A percentile compares a stretch with the other conserved stretches of the same genome.
Conservation (phyloP, 2,329 filamentous ascomycete genomes). For the Diaporthe sp. region DNA sequence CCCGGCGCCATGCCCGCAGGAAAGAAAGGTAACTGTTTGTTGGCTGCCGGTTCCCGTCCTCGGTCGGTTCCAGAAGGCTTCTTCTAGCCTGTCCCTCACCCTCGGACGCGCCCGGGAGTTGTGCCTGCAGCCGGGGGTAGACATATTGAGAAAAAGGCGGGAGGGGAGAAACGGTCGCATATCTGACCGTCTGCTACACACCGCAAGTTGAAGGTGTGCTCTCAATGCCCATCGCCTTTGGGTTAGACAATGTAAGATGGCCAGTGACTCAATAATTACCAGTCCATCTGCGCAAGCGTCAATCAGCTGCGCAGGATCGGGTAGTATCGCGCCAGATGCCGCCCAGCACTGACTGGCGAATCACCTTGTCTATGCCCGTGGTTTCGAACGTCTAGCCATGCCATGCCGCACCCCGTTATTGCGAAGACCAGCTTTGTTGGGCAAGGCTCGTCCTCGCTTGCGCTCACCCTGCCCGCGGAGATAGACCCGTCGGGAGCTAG, state of each 20-base stretch:
- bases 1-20: conserved; percentile 9
- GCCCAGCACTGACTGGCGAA: neutral
- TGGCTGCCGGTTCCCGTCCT: conserved; percentile 24
- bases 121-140: conserved; percentile 14
- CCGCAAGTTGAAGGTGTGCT: conserved; percentile 12
- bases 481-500: neutral
- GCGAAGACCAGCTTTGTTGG: neutral
- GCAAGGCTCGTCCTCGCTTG: neutral
- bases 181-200: conserved; percentile 9
- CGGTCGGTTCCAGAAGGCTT: conserved; percentile 25
- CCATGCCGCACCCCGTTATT: neutral
- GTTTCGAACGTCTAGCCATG: neutral
- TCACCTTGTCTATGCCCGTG: neutral
- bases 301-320: conserved; percentile 19
- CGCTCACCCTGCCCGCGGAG: neutral
- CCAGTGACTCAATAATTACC: conserved; percentile 8
- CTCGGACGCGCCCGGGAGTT: conserved; percentile 5
- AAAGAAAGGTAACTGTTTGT: conserved; percentile 1
- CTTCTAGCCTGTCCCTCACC: neutral
- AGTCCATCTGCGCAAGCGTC: conserved; percentile 9
- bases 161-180: neutral
- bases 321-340: conserved; percentile 20
- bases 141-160: neutral
- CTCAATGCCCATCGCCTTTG: neutral
- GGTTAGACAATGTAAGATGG: neutral